These are phyloP conservation scores for Rhizopus arrhizus DNA, from an alignment of 371 early-diverging fungal genomes.

Conservation along the genomic window DNA sequence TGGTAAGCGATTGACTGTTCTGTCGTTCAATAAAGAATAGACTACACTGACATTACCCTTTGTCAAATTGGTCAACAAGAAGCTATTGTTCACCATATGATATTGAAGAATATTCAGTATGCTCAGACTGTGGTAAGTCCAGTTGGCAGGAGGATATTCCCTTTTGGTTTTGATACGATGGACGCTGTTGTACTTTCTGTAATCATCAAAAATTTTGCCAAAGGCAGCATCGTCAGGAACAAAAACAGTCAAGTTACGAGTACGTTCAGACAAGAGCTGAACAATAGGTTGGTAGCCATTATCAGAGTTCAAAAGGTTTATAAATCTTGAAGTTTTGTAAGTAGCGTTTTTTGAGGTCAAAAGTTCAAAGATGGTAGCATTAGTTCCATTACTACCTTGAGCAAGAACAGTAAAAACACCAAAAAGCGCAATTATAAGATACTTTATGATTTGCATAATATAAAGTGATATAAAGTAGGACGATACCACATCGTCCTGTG, in stretches of 20 bases:
- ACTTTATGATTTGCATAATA: conserved; percentile 16
- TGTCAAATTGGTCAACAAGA: conserved; percentile 21
- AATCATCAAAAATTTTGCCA: background rate
- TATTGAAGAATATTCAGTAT: conserved; percentile 35
- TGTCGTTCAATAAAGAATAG: conserved; percentile 32
- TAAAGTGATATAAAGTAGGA: too few species aligned
- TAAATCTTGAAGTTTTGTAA: conserved; percentile 29
- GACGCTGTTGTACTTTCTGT: background rate
- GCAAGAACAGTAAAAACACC: conserved; percentile 11
- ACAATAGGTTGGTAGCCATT: conserved; percentile 32
- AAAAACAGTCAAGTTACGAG: conserved; percentile 34
- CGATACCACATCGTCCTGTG: too few species aligned
- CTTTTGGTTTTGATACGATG: background rate
- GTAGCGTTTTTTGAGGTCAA: conserved; percentile 32
- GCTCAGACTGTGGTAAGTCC: conserved; percentile 21
- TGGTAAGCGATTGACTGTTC: conserved; percentile 17
- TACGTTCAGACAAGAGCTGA: conserved; percentile 30
- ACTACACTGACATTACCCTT: conserved; percentile 14
- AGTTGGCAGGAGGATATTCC: conserved; percentile 23
- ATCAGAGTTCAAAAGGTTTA: conserved; percentile 30
- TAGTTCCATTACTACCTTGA: background rate
- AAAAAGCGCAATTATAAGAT: conserved; percentile 12
- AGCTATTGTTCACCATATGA: conserved; percentile 34
- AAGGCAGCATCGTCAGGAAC: conserved; percentile 30
- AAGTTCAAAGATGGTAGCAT: conserved; percentile 26